Conservation (phyloP, 129 eudicot genomes). For the Flaveria sonorensis region DNA sequence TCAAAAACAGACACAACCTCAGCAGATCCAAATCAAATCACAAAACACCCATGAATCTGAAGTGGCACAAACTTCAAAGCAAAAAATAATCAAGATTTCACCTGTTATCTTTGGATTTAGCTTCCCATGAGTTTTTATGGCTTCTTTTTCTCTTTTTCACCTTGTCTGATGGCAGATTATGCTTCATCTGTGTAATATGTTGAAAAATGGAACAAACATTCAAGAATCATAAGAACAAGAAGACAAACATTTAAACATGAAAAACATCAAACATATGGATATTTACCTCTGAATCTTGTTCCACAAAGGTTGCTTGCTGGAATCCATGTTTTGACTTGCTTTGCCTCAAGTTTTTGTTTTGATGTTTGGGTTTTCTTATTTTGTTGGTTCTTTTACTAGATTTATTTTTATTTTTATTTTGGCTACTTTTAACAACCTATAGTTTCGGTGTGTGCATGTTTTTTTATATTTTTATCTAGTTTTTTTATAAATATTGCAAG, state of each 20-base stretch:
- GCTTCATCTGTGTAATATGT: constrained; percentile 43
- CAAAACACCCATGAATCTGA: constrained; percentile 30
- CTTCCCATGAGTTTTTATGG: constrained; percentile 27
- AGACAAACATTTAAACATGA: constrained; percentile 28
- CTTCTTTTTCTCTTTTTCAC: constrained; percentile 37
- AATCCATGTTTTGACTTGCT: constrained; percentile 42
- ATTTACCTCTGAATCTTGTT: constrained; percentile 44
- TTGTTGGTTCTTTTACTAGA: not conserved
- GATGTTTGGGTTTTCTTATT: constrained; percentile 22
- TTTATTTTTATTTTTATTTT: constrained; percentile 10
- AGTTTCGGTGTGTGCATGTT: not conserved
- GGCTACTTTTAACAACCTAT: constrained; percentile 34
- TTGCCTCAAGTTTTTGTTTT: constrained; percentile 31
- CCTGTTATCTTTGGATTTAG: constrained; percentile 56
- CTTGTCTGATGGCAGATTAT: constrained; percentile 31
- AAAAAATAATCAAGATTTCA: constrained; percentile 23
- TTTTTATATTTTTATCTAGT: not conserved
- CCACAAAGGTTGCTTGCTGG: constrained; percentile 34
- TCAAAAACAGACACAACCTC: not conserved
- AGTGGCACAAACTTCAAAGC: constrained; percentile 34
- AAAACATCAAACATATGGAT: constrained; percentile 25
- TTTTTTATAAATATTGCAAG: constrained; percentile 2
- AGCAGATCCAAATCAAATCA: constrained; percentile 36
- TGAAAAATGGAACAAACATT: constrained; percentile 1
- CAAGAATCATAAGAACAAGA: constrained; percentile 15